These are phyloP conservation scores for Boletus subluridellus DNA, from an alignment of 1,284 basidiomycete genomes.

Conservation along the genomic window DNA sequence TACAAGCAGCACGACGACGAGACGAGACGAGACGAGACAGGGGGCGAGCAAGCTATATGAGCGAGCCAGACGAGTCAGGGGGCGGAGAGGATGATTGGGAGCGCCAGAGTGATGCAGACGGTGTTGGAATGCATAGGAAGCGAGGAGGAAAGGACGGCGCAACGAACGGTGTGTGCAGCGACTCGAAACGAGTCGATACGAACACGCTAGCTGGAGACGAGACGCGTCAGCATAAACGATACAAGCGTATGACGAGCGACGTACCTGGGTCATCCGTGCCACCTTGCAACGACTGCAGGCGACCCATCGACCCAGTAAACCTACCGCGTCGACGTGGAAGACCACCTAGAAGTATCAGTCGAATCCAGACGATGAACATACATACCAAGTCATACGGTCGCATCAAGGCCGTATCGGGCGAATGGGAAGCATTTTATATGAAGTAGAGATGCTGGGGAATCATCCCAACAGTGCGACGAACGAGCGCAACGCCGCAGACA, in stretches of 20 bases:
- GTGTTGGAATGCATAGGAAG: too few species aligned
- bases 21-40: too few species aligned
- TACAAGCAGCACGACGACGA: too few species aligned
- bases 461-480: too few species aligned
- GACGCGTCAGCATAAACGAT: background rate
- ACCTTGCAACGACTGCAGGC: rapidly evolving
- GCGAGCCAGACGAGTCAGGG: too few species aligned
- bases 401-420: background rate
- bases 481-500: too few species aligned
- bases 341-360: background rate
- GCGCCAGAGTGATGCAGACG: too few species aligned
- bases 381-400: background rate
- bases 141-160: background rate
- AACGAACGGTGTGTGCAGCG: background rate
- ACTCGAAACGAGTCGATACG: background rate
- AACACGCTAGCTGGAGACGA: background rate
- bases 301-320: background rate
- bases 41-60: too few species aligned
- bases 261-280: background rate
- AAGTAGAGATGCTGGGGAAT: background rate
- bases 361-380: background rate
- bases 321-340: background rate
- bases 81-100: too few species aligned
- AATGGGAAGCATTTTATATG: background rate
- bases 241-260: too few species aligned